Percentiles rank a stretch among this genome's conserved stretches.
phyloP scores from a whole-genome alignment of 805 yeast genomes.

The Yarrowia deformans region DNA sequence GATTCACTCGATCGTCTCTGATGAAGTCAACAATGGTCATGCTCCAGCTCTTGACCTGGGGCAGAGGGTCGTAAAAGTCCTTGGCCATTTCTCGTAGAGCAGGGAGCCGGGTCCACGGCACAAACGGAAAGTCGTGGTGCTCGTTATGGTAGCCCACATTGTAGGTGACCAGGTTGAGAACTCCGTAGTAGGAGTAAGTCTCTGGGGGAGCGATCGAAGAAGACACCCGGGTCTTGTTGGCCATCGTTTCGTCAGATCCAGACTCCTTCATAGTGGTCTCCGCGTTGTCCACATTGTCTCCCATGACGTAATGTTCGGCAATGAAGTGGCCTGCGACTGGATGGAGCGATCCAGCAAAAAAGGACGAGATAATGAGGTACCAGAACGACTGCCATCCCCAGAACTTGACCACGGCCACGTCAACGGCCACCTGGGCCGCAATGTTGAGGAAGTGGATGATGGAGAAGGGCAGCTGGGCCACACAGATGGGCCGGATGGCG shows the following conservation, averaged over 20 bases:
- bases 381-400: slow-evolving; percentile 71
- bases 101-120: slow-evolving; percentile 86
- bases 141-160: slow-evolving; percentile 94
- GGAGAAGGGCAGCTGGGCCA: slow-evolving; percentile 77
- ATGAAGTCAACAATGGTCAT: slow-evolving; percentile 77
- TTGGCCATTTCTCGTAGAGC: slow-evolving; percentile 68
- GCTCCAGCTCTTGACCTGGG: slow-evolving; percentile 78
- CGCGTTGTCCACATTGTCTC: slow-evolving; percentile 29
- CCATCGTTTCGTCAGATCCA: neutral
- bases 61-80: slow-evolving; percentile 84
- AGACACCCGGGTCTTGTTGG: slow-evolving; percentile 13
- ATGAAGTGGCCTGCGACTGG: slow-evolving; percentile 96
- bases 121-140: slow-evolving; percentile 93
- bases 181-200: slow-evolving; percentile 88
- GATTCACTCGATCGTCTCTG: slow-evolving; percentile 66
- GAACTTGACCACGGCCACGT: slow-evolving; percentile 60
- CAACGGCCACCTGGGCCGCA: slow-evolving; percentile 63
- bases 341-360: slow-evolving; percentile 89
- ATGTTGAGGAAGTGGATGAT: slow-evolving; percentile 75
- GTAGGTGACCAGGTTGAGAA: slow-evolving; percentile 80
- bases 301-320: slow-evolving; percentile 86
- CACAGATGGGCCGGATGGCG: slow-evolving; percentile 88
- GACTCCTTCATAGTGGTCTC: slow-evolving; percentile 8
- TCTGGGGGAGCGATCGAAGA: slow-evolving; percentile 62
- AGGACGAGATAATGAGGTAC: slow-evolving; percentile 77